Evolutionary conservation across 805 yeast genomes (phyloP), one percentile per base, ranked within the genome.

Genomic region (Pichia ethanolica): DNA sequence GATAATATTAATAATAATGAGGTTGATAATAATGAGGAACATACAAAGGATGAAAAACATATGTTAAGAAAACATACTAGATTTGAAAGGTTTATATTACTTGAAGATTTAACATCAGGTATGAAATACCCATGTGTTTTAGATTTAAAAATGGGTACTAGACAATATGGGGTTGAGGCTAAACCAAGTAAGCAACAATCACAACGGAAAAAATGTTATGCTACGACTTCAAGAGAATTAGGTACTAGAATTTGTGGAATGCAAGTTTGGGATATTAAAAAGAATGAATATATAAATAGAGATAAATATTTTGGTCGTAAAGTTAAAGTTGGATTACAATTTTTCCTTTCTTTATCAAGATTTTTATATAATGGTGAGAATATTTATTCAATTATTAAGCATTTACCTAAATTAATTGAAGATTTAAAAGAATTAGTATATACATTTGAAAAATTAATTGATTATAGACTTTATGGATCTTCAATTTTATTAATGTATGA

Each of bases 81-180:
- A 47, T 80, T 85, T 38, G 95, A 87, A 67, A 73, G 95, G 53
- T 93, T 89, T 63, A 83, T 93, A 37, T 67, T 93, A 9, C 71
- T 93, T 45, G 99, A 95, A 62, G 99, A 93, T 68, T 69, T 93
- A 44, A 93, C 98, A 0, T 76, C 82, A 48, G 87, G 88, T 27
- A 81, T 91, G 82, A 71, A 68, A 33, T 78, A 77, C 55, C 97
- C 99, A 0, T 90, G 97, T 63, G 98, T 91, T 0, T 70, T 93
- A 45, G 99, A 93, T 67, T 72, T 93, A 58, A 93, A 93, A 63
- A 93, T 93, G 98, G 99, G 99, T 0, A 91, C 99, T 0, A 75
- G 99, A 51, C 99, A 93, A 67, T 93, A 93, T 60, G 99, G 99
- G 9, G 84, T 91, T n/a, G 96, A 89, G 55, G 97, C 98, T 0